Percentiles rank a stretch among this genome's conserved stretches.
Evolutionary conservation across 163 green algal species (phyloP).

Genomic region (Prototheca stagnorum): DNA sequence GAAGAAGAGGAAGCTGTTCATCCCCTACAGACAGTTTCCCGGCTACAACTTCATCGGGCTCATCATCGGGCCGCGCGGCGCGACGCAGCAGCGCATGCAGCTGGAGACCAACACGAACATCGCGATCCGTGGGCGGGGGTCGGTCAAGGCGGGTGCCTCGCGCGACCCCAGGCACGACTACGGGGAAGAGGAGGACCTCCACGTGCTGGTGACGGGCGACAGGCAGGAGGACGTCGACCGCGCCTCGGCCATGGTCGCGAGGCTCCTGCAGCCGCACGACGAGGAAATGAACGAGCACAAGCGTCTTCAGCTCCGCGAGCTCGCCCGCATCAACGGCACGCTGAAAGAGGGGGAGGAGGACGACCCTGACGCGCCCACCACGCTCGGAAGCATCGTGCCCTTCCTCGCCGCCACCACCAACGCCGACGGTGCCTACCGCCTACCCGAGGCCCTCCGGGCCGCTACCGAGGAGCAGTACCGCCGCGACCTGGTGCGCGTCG

Average conservation of each 20-base stretch:
- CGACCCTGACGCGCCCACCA: conserved; percentile 75
- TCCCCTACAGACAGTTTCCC: conserved; percentile 68
- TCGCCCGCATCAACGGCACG: conserved; percentile 45
- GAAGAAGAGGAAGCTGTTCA: conserved; percentile 68
- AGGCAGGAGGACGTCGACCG: conserved; percentile 58
- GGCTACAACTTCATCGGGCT: conserved; percentile 96
- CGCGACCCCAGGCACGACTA: conserved; percentile 75
- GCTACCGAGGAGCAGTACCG: conserved; percentile 64
- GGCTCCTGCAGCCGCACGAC: conserved; percentile 75
- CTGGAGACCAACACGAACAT: conserved; percentile 95
- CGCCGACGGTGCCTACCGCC: conserved; percentile 43
- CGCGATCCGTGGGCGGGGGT: conserved; percentile 64
- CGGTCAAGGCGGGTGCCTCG: conserved; percentile 77
- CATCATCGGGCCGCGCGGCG: conserved; percentile 93
- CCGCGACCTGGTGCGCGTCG: conserved; percentile 57
- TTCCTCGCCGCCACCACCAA: background rate
- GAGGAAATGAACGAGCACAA: conserved; percentile 93
- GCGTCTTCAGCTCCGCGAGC: conserved; percentile 25
- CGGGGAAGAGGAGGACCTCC: conserved; percentile 91
- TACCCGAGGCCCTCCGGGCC: conserved; percentile 22
- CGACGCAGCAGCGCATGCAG: conserved; percentile 97
- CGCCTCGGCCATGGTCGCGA: conserved; percentile 59
- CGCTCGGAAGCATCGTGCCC: conserved; percentile 17
- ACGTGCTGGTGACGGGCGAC: conserved; percentile 91
- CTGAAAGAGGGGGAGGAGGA: conserved; percentile 70